Conservation (phyloP, 345 rosid species). For the Citrus maxima region DNA sequence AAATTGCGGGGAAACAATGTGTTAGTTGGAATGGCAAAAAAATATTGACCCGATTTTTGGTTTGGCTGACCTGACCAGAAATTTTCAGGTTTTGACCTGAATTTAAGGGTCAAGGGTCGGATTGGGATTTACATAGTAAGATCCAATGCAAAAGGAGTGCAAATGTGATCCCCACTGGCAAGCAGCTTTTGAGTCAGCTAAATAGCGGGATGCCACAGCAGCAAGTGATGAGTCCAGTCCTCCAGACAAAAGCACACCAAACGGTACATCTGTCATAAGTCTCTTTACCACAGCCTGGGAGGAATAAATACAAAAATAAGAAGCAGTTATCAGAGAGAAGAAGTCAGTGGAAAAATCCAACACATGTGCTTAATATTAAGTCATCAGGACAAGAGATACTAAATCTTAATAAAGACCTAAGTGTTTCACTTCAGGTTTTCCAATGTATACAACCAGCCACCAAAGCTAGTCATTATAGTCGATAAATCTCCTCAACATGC, state of each 20-base stretch:
- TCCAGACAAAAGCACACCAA: slow-evolving; percentile 86
- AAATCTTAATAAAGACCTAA: neutral
- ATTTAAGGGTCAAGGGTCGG: no score
- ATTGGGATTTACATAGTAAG: no score
- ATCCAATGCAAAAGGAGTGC: slow-evolving; percentile 77
- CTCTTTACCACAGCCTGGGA: slow-evolving; percentile 72
- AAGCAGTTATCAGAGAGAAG: neutral
- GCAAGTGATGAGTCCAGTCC: slow-evolving; percentile 89
- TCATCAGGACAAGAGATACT: neutral
- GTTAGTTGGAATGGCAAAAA: no score
- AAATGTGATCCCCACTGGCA: slow-evolving; percentile 80
- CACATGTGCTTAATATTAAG: neutral
- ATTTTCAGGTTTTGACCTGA: no score
- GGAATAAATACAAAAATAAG: neutral
- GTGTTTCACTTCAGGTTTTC: neutral
- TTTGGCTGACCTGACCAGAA: no score
- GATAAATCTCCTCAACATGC: neutral
- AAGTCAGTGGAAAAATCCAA: neutral
- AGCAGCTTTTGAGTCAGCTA: slow-evolving; percentile 61
- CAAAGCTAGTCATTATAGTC: neutral
- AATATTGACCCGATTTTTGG: no score
- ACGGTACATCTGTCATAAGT: slow-evolving; percentile 89
- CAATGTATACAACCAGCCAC: neutral
- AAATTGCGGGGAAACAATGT: no score
- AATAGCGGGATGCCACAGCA: slow-evolving; percentile 64